phyloP scores from a whole-genome alignment of 1,284 basidiomycete species.

The Sporisorium sorghi region DNA sequence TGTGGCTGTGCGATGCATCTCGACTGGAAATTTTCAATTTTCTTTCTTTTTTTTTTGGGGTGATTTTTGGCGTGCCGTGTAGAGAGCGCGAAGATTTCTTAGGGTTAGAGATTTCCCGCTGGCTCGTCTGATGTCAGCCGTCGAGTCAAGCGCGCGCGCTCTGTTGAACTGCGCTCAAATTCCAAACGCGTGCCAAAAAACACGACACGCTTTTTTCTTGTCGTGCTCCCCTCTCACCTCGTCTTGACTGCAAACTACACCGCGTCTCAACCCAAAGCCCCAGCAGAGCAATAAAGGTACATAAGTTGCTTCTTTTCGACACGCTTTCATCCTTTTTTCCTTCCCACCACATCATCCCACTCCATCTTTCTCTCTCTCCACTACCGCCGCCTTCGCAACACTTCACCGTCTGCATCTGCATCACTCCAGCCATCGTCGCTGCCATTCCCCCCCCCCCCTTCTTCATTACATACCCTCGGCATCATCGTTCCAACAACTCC shows the following conservation, averaged over 20 bases:
- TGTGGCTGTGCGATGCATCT: no score
- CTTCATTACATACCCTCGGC: constrained; percentile 6
- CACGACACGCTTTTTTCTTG: constrained; percentile 34
- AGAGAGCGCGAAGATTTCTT: no score
- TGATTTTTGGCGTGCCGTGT: no score
- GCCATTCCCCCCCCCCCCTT: constrained; percentile 9
- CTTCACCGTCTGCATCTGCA: background rate
- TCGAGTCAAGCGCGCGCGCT: no score
- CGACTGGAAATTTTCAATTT: no score
- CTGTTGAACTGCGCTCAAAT: no score
- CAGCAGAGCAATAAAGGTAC: constrained; percentile 16
- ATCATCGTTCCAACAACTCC: constrained; percentile 6
- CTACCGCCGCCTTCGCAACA: background rate
- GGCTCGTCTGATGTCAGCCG: no score
- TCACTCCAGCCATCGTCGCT: constrained; percentile 8
- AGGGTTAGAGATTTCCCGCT: no score
- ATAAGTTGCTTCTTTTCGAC: constrained; percentile 35
- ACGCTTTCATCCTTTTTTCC: constrained; percentile 18
- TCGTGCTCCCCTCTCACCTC: constrained; percentile 16
- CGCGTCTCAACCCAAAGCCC: constrained; percentile 17
- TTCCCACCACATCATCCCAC: constrained; percentile 19
- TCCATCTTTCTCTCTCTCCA: constrained; percentile 8
- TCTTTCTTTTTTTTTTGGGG: no score
- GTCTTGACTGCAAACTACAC: constrained; percentile 4
- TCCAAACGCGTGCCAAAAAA: no score